Base-by-base conservation (phyloP, 2,329 filamentous ascomycete genomes). In the Sordariomycetes sp. region DNA sequence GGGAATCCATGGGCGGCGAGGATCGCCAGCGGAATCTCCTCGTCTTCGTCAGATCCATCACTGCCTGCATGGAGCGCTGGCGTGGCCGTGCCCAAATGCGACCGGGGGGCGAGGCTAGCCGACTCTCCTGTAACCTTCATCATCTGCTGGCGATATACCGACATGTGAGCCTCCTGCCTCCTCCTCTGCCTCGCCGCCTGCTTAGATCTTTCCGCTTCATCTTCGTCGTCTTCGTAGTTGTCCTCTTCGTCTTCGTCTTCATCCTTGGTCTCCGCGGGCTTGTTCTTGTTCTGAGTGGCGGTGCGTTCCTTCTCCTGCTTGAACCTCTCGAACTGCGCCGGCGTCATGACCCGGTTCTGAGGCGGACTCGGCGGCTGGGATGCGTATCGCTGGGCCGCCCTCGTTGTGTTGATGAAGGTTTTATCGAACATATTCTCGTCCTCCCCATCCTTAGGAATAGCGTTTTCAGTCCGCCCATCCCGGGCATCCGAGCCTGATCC, bases 101-200 rank as follows among this genome's bases (percentile, higher is more conserved):
- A 58, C 66, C 13, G 12, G 55, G 55, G 6, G 35, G 35, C n/a
- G 51, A 24, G n/a, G n/a, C 20, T 69, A 4, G 77, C 69, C 24
- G 82, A 73, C 63, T 92, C 89, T 53, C 90, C 90, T 1, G 90
- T 95, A 34, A 94, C 87, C 71, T 95, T 95, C 87, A 92, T 95
- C 90, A 95, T 96, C 70, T 94, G 88, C 68, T 96, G 90, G 59
- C 90, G 82, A 69, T 95, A 95, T 1, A 95, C 86, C 1, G 89
- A 80, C 76, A 96, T 85, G 67, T 94, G 89, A 13, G 90, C 90
- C 69, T 95, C 89, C 67, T 96, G 90, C 74, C 91, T 94, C 64
- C 84, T 82, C 61, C 90, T 79, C 67, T 94, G 89, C 67, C 85
- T 87, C 20, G 86, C 82, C 53, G 86, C 77, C 66, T 88, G 79